Conservation (phyloP, 1,284 basidiomycete genomes). For the Neotropicomus parvogracilis region DNA sequence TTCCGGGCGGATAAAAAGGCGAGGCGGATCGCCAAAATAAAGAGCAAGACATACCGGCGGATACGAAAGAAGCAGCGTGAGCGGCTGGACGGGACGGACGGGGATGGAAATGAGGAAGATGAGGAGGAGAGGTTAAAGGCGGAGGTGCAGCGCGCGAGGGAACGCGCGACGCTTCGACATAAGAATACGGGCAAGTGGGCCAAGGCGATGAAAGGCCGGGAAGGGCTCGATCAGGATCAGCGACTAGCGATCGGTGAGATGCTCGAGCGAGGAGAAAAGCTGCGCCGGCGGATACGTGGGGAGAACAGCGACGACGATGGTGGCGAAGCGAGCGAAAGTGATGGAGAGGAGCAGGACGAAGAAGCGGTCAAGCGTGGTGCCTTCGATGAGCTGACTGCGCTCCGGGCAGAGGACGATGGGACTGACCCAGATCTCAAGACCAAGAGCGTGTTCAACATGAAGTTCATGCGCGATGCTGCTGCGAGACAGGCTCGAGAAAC, state of each 20-base stretch:
- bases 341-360: slow-evolving; percentile 40
- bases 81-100: slow-evolving; percentile 49
- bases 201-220: slow-evolving; percentile 61
- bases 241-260: slow-evolving; percentile 76
- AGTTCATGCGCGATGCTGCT: slow-evolving; percentile 92
- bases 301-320: slow-evolving; percentile 45
- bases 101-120: slow-evolving; percentile 47
- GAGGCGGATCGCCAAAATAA: slow-evolving; percentile 91
- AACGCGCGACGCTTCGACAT: slow-evolving; percentile 83
- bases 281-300: slow-evolving; percentile 71
- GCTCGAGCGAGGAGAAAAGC: slow-evolving; percentile 68
- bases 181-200: slow-evolving; percentile 83
- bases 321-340: slow-evolving; percentile 46
- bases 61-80: slow-evolving; percentile 79
- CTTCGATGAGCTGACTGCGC: slow-evolving; percentile 66
- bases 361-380: slow-evolving; percentile 59
- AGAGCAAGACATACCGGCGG: slow-evolving; percentile 90
- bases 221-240: slow-evolving; percentile 61
- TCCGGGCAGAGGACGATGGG: slow-evolving; percentile 39
- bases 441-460: slow-evolving; percentile 84
- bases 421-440: slow-evolving; percentile 36
- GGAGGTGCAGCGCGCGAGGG: slow-evolving; percentile 77
- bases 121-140: slow-evolving; percentile 60
- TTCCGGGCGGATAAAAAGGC: slow-evolving; percentile 93
- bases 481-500: slow-evolving; percentile 59